phyloP scores from a whole-genome alignment of 441 rosid species.

The Corymbia citriodora region DNA sequence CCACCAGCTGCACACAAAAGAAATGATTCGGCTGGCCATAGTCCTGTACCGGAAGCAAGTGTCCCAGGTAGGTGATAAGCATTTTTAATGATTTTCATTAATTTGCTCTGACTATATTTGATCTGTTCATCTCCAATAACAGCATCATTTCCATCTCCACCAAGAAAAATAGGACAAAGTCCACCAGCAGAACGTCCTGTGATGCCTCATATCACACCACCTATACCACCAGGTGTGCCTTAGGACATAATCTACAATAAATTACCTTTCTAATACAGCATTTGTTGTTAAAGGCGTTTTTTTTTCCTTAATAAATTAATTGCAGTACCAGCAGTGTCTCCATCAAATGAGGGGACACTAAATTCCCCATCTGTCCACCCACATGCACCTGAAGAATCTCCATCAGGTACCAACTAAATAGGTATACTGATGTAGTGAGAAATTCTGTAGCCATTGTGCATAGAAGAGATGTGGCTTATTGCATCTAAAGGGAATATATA shows the following conservation, averaged over 20 bases:
- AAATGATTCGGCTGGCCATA: not conserved
- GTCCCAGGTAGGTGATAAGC: slow-evolving; percentile 28
- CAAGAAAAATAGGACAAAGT: slow-evolving; percentile 14
- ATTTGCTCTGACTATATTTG: not conserved
- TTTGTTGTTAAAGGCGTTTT: not conserved
- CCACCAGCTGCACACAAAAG: not conserved
- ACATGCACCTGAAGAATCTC: slow-evolving; percentile 30
- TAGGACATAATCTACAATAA: not conserved
- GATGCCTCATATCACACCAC: slow-evolving; percentile 14
- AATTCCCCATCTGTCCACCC: slow-evolving; percentile 34
- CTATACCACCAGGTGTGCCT: slow-evolving; percentile 18
- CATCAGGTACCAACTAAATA: slow-evolving; percentile 35
- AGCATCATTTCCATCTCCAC: slow-evolving; percentile 25
- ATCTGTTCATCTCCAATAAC: not conserved
- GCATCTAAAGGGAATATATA: not conserved
- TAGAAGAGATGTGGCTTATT: not conserved
- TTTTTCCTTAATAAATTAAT: not conserved
- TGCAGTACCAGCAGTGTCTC: slow-evolving; percentile 30
- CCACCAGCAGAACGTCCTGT: slow-evolving; percentile 14
- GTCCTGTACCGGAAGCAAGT: slow-evolving; percentile 16
- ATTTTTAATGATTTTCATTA: not conserved
- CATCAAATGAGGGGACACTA: slow-evolving; percentile 21
- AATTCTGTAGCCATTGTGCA: not conserved
- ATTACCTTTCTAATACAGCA: not conserved
- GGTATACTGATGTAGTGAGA: not conserved